Conservation (phyloP, 768 basidiomycete genomes). For the Tricholoma furcatifolium region DNA sequence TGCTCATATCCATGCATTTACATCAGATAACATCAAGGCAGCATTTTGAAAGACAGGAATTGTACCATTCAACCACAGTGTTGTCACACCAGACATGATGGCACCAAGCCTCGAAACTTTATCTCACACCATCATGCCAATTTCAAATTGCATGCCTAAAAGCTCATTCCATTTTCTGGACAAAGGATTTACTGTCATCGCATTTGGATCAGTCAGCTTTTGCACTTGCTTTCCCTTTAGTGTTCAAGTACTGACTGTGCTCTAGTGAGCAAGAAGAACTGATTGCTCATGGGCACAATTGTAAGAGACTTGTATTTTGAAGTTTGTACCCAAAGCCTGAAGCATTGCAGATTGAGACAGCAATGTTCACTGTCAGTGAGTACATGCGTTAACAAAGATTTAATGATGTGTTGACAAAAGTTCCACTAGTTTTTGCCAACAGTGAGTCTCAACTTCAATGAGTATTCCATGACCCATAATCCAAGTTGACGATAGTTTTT, state of each 20-base stretch:
- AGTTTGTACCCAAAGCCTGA: not conserved
- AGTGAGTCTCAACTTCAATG: not conserved
- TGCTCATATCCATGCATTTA: conserved; percentile 14
- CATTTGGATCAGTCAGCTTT: not conserved
- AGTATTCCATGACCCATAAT: not conserved
- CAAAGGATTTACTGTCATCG: not conserved
- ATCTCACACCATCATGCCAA: conserved; percentile 10
- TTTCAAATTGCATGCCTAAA: too few species aligned
- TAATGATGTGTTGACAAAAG: not conserved
- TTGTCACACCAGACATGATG: conserved; percentile 20
- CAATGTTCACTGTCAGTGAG: not conserved
- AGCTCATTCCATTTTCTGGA: not conserved
- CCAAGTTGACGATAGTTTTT: not conserved
- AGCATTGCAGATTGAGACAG: not conserved
- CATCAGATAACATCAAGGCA: conserved; percentile 14
- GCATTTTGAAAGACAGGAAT: conserved; percentile 19
- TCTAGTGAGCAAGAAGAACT: not conserved
- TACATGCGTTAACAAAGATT: too few species aligned
- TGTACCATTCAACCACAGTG: conserved; percentile 21
- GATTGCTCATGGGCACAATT: not conserved
- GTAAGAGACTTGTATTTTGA: not conserved
- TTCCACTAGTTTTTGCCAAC: not conserved
- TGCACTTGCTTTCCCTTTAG: not conserved
- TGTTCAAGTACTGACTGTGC: not conserved
- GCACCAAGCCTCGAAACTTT: conserved; percentile 23